Percentiles rank a stretch among this genome's conserved stretches.
Conservation (phyloP, 305 asterid genomes). For the Fraxinus greggii region DNA sequence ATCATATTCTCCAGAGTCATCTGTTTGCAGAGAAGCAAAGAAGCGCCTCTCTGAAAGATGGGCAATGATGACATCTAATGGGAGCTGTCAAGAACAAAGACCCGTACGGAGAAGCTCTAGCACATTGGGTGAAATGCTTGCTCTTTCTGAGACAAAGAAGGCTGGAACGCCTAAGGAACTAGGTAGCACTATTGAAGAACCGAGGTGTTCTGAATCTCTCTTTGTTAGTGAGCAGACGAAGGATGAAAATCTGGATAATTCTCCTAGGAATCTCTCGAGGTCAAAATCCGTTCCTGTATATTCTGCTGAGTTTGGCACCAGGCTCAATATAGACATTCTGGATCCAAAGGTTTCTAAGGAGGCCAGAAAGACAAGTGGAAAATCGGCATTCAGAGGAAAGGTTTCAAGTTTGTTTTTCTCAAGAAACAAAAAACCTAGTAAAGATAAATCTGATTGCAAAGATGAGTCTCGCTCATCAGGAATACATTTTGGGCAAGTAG, state of each 20-base stretch:
- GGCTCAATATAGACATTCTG: constrained; percentile 37
- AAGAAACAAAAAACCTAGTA: constrained; percentile 55
- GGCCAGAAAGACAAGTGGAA: constrained; percentile 44
- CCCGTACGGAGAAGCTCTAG: constrained; percentile 49
- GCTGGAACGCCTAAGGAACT: constrained; percentile 31
- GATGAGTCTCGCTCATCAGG: constrained; percentile 34
- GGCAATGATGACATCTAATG: constrained; percentile 51
- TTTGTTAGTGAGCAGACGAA: constrained; percentile 23
- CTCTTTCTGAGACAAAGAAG: constrained; percentile 62
- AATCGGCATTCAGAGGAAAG: constrained; percentile 71
- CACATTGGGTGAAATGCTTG: constrained; percentile 73
- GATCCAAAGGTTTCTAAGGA: constrained; percentile 44
- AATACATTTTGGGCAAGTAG: constrained; percentile 25
- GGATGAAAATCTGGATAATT: constrained; percentile 25
- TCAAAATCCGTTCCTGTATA: constrained; percentile 90
- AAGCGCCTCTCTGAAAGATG: constrained; percentile 58
- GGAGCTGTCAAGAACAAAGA: constrained; percentile 47
- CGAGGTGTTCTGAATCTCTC: constrained; percentile 23
- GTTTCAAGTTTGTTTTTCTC: constrained; percentile 80
- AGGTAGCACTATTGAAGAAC: constrained; percentile 28
- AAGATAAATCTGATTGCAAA: constrained; percentile 56
- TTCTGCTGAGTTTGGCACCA: constrained; percentile 49
- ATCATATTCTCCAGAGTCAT: constrained; percentile 59
- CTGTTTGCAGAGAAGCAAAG: constrained; percentile 55
- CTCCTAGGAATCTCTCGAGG: constrained; percentile 53